These are phyloP conservation scores for Aspergillus fijiensis DNA, from an alignment of 2,329 filamentous ascomycete species.

Conservation along the genomic window DNA sequence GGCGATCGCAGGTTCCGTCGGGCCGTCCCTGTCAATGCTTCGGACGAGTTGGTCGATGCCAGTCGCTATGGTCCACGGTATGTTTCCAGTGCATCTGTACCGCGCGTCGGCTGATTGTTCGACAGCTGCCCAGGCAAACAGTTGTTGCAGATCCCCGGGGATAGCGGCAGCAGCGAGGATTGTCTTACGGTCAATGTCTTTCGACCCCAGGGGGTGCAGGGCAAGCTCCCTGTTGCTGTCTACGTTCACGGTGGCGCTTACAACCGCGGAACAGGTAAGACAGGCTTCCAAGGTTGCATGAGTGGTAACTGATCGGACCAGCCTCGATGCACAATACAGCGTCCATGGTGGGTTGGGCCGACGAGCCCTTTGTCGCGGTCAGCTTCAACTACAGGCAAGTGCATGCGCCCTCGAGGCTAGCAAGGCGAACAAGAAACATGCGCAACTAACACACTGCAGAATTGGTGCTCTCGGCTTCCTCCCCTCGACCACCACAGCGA, in stretches of 20 bases:
- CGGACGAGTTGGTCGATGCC: conserved; percentile 5
- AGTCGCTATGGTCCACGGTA: conserved; percentile 9
- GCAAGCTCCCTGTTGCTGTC: conserved; percentile 40
- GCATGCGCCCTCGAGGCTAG: too few relatives aligned
- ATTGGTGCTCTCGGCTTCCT: conserved; percentile 61
- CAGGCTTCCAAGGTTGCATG: conserved; percentile 18
- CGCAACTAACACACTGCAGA: conserved; percentile 6
- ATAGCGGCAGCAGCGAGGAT: conserved; percentile 50
- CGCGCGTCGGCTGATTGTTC: conserved; percentile 15
- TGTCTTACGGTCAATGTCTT: conserved; percentile 46
- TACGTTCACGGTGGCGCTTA: conserved; percentile 46
- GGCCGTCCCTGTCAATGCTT: conserved; percentile 28
- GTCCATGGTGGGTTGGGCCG: conserved; percentile 59
- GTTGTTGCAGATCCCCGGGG: conserved; percentile 49
- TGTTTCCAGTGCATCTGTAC: conserved; percentile 49
- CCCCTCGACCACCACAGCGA: conserved; percentile 1
- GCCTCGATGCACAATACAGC: conserved; percentile 55
- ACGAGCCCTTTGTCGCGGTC: conserved; percentile 46
- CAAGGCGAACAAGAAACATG: too few relatives aligned
- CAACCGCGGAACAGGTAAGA: conserved; percentile 31
- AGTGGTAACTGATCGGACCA: not conserved
- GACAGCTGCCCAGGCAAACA: conserved; percentile 37
- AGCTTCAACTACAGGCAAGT: conserved; percentile 45
- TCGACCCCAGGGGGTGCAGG: conserved; percentile 26
- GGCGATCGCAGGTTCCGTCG: conserved; percentile 13